Base-by-base conservation (phyloP, 2,329 filamentous ascomycete genomes). In the Corynespora cassiicola region DNA sequence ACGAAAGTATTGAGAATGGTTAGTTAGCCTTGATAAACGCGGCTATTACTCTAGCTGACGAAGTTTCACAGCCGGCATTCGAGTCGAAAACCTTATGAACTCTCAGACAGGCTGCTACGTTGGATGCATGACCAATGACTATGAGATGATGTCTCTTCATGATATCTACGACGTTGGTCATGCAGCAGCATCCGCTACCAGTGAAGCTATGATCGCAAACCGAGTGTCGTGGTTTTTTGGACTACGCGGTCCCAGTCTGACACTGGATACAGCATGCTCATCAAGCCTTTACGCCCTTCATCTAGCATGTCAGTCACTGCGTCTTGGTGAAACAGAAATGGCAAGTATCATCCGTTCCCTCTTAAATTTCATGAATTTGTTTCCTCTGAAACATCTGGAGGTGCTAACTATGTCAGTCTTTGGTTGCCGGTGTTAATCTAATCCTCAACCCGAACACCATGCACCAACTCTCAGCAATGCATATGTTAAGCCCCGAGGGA, bases 401-500 rank as follows among this genome's bases (percentile, higher is more conserved):
- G n/a, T n/a, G n/a, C 25, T 36, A 24, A 11, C n/a, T 14, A 35
- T 29, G 11, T 4, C 10, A 40, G 23, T 10, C 10, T 19, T n/a
- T 42, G n/a, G 22, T 31, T n/a, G 34, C 14, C 11, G 41, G 22
- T 4, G 18, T n/a, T n/a, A 36, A 31, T 11, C n/a, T 29, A 7
- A 24, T 47, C 11, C 23, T 46, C 11, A 41, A 35, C 22, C 19
- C 30, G n/a, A 23, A 39, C 23, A 20, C 12, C 14, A 33, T 19
- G 11, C n/a, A 14, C 10, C 18, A 25, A 16, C n/a, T 47, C 5
- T 15, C 23, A 7, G 19, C 21, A 6, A 12, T 31, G 16, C 33
- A 52, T 14, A 43, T 64, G 58, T 6, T 36, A 11, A 60, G 48
- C 5, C 56, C 56, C 7, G 49, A 57, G 18, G 56, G 60, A 10